Evolutionary conservation across 2,329 filamentous ascomycete genomes (phyloP), one percentile per base, ranked within the genome.

Genomic region (Calonectria multiphialidica): DNA sequence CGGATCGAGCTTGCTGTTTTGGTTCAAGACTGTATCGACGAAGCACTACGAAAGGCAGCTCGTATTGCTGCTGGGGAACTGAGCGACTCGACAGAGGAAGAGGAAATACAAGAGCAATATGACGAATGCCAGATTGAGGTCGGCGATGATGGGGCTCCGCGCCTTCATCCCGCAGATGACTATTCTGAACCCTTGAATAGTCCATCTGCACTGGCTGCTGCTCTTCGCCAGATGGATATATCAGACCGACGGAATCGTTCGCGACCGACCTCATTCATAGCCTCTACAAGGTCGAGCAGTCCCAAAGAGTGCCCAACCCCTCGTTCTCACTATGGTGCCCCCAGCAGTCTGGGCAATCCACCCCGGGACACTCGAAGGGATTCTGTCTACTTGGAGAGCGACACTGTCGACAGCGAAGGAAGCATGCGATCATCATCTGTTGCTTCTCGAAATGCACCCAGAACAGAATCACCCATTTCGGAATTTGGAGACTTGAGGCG

Each of bases 1-100:
- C 94, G 97, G 5, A 90, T 98, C 57, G 97, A 99, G 80, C 98
- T 98, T 79, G 94, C 96, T 33, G 91, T 97, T 30, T 88, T 98
- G 70, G 96, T 99, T 2, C 95, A 98, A 80, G 95, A 98, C 78
- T 99, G 97, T 81, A 98, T 99, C 65, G 93, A 97, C 72, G 95
- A 95, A 73, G 97, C 97, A 10, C 90, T 98, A 84, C 91, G 91
- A 75, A 98, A 98, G 83, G 96, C 97, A 66, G 94, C 94, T 68
- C 93, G 93, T 62, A 96, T 98, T 76, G 95, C 95, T 55, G 92
- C 94, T 50, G 96, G 96, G 13, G 92, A 96, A 65, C 86, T 97
- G 18, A 96, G 93, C 75, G 95, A 97, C 80, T 96, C 95, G 1
- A 87, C 89, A 30, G 90, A 91, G 55, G 89, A 89, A 61, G 90